A percentile compares a stretch with the other conserved stretches of the same genome.
These are phyloP conservation scores for Melastoma candidum DNA, from an alignment of 441 rosid genomes.

Conservation along the genomic window DNA sequence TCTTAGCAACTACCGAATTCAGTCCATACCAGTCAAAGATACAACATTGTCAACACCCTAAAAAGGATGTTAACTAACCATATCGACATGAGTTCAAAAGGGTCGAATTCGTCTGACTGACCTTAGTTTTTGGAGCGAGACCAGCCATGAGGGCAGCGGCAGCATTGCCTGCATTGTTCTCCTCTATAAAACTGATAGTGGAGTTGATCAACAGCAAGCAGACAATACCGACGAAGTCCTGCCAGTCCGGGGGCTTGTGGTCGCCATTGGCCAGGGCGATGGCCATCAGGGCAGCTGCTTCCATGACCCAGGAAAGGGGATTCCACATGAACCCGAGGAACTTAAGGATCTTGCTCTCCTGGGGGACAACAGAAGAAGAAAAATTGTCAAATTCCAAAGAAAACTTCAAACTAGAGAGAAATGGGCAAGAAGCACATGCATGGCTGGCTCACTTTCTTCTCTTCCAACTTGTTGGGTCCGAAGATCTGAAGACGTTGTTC, in stretches of 20 bases:
- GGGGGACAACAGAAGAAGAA: background rate
- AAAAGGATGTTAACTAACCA: background rate
- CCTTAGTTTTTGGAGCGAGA: slow-evolving; percentile 93
- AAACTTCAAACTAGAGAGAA: background rate
- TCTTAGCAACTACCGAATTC: slow-evolving; percentile 45
- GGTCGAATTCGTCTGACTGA: slow-evolving; percentile 10
- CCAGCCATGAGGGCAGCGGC: slow-evolving; percentile 99
- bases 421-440: background rate
- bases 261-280: slow-evolving; percentile 81
- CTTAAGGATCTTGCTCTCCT: slow-evolving; percentile 92
- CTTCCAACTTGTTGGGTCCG: slow-evolving; percentile 62
- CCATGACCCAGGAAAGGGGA: slow-evolving; percentile 97
- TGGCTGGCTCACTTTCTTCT: slow-evolving; percentile 33
- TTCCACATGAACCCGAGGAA: slow-evolving; percentile 98
- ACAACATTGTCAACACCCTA: background rate
- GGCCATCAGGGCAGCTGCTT: slow-evolving; percentile 90
- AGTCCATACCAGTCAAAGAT: background rate
- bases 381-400: background rate
- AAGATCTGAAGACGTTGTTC: slow-evolving; percentile 39
- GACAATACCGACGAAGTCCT: slow-evolving; percentile 79
- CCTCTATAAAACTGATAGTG: slow-evolving; percentile 85
- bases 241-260: slow-evolving; percentile 88
- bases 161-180: slow-evolving; percentile 94
- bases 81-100: background rate
- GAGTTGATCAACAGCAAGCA: slow-evolving; percentile 81